A percentile compares a stretch with the other conserved stretches of the same genome.
Conservation (phyloP, 2,329 filamentous ascomycete genomes). For the Fusarium incarnatum region DNA sequence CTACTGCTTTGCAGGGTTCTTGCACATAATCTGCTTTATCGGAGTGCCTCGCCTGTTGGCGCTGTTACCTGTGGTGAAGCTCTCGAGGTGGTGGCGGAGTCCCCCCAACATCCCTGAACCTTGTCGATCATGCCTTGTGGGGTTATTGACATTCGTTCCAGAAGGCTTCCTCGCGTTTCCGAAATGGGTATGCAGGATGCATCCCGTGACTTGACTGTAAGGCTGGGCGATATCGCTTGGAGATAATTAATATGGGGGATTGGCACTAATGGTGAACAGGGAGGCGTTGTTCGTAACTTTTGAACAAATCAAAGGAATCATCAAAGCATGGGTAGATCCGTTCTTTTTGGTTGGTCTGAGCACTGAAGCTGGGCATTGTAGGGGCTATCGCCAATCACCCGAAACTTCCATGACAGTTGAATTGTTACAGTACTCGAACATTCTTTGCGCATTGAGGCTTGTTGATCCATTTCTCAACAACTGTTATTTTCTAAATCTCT, state of each 20-base stretch:
- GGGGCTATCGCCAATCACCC: background rate
- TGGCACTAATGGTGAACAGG: background rate
- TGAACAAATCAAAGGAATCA: background rate
- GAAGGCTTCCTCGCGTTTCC: conserved; percentile 25
- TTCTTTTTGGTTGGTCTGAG: background rate
- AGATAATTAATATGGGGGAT: background rate
- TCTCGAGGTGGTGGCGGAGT: conserved; percentile 25
- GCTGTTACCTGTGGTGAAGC: background rate
- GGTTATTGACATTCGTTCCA: conserved; percentile 9
- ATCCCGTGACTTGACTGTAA: conserved; percentile 21
- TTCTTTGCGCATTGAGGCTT: background rate
- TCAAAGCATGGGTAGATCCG: background rate
- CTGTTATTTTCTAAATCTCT: background rate
- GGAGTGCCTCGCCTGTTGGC: conserved; percentile 14
- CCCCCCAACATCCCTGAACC: background rate
- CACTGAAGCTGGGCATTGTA: background rate
- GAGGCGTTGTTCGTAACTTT: background rate
- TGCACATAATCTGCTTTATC: background rate
- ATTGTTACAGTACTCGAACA: background rate
- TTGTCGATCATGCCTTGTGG: background rate
- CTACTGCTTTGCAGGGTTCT: conserved; percentile 7
- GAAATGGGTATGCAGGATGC: conserved; percentile 6
- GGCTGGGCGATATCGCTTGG: background rate
- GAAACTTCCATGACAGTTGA: background rate
- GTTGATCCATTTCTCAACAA: background rate